Base-by-base conservation (phyloP, 768 basidiomycete genomes). In the Hygrophorus pudorinus region DNA sequence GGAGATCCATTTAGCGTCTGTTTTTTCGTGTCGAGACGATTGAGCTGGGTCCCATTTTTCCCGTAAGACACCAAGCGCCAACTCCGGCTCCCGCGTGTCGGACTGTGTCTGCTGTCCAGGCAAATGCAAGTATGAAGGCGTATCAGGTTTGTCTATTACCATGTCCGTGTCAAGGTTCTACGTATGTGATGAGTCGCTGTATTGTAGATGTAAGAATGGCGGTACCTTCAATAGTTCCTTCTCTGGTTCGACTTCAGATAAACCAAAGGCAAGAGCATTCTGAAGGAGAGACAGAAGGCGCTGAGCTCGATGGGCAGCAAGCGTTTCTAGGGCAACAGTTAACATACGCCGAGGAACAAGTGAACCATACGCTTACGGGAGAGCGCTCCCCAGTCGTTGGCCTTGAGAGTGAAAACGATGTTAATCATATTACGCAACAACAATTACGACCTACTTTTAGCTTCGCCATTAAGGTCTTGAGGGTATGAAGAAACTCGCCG, bases 391-490 rank as follows among this genome's bases (percentile, higher is more conserved):
- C 79, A 81, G 48, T 81, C 79, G 29, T 78, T 78, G 2, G 73
- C 69, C 78, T 79, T 45, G 33, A 13, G 7, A n/a, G 28, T 27
- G 13, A 18, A 13, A 2, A 14, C 33, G 24, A 14, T 12, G 38
- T 13, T 38, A 12, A 37, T 17, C 21, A 31, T 2, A 3, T 14
- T 34, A 4, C 8, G 13, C 28, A 3, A 42, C 2, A 12, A 42
- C 0, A 36, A 21, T 16, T 27, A 43, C n/a, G 44, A 46, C 46
- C 38, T 39, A 75, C 79, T 67, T 80, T 81, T 32, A 81, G 52
- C 46, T 81, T 81, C 5, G 79, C 79, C 79, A 81, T 81, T 36
- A 81, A 48, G 0, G 75, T 76, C 56, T 81, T 81, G 53, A 81
- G 60, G 2, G 70, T 64, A 31, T 71, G 68, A 4, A 80, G 58